Evolutionary conservation across 2,329 filamentous ascomycete genomes (phyloP), one percentile per base, ranked within the genome.

Genomic region (Pestalotiopsis sp.): DNA sequence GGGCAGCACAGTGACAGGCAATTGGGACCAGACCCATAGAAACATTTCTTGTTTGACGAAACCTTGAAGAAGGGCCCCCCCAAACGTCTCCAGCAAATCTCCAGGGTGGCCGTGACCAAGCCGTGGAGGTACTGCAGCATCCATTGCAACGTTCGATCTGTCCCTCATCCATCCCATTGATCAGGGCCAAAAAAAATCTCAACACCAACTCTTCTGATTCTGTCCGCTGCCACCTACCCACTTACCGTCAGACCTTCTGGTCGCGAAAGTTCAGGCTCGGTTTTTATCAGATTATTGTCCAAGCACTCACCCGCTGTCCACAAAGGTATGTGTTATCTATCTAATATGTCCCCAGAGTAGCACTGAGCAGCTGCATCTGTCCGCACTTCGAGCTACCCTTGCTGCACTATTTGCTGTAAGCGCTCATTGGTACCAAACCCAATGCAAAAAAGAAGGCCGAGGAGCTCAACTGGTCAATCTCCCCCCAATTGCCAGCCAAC

Each of bases 391-490:
- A 62, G 23, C 59, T 62, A 36, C 31, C 59, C 36, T 36, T 36
- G 61, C 39, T 25, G 39, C 59, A 59, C 23, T 39, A 64, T 39
- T 20, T 27, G 36, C n/a, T 23, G 36, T 64, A 64, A 52, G 61
- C 61, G 61, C 61, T 64, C 14, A 64, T 64, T 64, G 61, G 61
- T 12, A 62, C 36, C 59, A 62, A 36, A 65, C 23, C 17, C 20
- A 36, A 56, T 20, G 23, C 11, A n/a, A 20, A 39, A 57, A 17
- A 38, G 9, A 38, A 39, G 11, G 13, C 20, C 36, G 41, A 45
- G 31, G 57, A 59, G 68, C 59, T 68, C 70, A 71, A 71, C 71
- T 74, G 76, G 75, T 76, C 73, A 76, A 74, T 76, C 70, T 70
- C 67, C 61, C 36, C 57, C 57, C 45, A 69, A 68, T 69, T 71